Percentiles rank a stretch among this genome's conserved stretches.
Evolutionary conservation across 164 flowering plant genomes (phyloP).

Genomic region (Taxillus chinensis): DNA sequence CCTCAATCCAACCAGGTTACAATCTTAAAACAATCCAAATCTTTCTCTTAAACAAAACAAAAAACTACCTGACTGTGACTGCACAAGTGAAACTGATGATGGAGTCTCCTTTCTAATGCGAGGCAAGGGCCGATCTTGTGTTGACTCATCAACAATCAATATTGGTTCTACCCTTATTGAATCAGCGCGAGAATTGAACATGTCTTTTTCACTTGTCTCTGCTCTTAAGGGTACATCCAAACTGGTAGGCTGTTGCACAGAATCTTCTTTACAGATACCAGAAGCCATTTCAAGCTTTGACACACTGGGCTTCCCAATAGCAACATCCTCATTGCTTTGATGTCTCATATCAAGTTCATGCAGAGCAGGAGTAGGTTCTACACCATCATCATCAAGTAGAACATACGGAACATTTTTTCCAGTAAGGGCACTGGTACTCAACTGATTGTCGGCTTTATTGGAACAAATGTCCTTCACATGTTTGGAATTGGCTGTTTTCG

Average conservation of each 20-base stretch:
- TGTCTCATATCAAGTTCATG: conserved; percentile 8
- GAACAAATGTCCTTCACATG: conserved; percentile 8
- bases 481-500: conserved; percentile 8
- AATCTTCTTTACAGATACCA: conserved; percentile 9
- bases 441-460: conserved; percentile 5
- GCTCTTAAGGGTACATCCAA: conserved; percentile 9
- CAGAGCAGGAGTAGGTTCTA: conserved; percentile 5
- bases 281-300: conserved; percentile 9
- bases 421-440: conserved; percentile 9
- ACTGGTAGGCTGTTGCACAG: conserved; percentile 2
- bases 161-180: conserved; percentile 19
- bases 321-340: conserved; percentile 6
- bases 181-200: conserved; percentile 8
- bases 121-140: conserved; percentile 23
- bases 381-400: conserved; percentile 16
- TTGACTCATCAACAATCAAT: conserved; percentile 19
- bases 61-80: conserved; percentile 34
- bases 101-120: conserved; percentile 36
- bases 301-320: conserved; percentile 5
- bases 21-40: background rate
- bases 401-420: conserved; percentile 13
- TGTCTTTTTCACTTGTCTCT: conserved; percentile 8
- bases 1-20: background rate
- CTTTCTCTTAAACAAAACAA: background rate
- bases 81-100: conserved; percentile 13